Evolutionary conservation across 805 yeast genomes (phyloP).

Genomic region (Yarrowia phangngaensis): DNA sequence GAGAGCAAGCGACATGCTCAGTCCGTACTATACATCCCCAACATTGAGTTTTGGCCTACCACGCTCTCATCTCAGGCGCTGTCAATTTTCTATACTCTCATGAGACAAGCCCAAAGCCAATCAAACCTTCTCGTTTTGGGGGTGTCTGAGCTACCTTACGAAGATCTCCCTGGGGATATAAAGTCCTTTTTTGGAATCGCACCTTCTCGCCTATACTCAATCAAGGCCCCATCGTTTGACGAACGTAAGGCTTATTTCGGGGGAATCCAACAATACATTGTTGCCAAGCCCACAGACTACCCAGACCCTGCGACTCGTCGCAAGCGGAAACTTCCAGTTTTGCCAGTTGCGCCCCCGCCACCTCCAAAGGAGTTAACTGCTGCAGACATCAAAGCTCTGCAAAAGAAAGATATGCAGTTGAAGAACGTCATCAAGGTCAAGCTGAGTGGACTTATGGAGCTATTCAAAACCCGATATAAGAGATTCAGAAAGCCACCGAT

Average conservation of each 20-base stretch:
- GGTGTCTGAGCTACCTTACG: constrained; percentile 51
- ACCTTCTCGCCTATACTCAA: constrained; percentile 47
- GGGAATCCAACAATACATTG: constrained; percentile 51
- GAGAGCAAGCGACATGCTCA: constrained; percentile 92
- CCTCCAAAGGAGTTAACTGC: constrained; percentile 38
- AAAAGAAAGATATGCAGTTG: constrained; percentile 69
- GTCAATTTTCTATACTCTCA: constrained; percentile 64
- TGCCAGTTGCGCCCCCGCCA: constrained; percentile 42
- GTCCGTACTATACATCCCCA: constrained; percentile 77
- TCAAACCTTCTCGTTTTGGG: constrained; percentile 76
- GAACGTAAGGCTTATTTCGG: constrained; percentile 59
- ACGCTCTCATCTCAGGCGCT: constrained; percentile 66
- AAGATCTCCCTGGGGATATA: constrained; percentile 47
- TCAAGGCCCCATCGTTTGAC: constrained; percentile 44
- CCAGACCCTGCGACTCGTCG: constrained; percentile 55
- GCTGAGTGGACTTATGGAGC: constrained; percentile 82
- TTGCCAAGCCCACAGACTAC: constrained; percentile 67
- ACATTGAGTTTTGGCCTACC: constrained; percentile 68
- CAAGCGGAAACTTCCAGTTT: constrained; percentile 40
- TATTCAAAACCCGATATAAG: constrained; percentile 80
- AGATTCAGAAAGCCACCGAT: constrained; percentile 86
- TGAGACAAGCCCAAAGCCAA: constrained; percentile 62
- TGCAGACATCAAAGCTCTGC: constrained; percentile 37
- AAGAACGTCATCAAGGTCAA: constrained; percentile 83
- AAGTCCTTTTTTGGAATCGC: constrained; percentile 57